Percentiles rank a stretch among this genome's conserved stretches.
phyloP scores from a whole-genome alignment of 345 rosid genomes.

The Noccaea bulbosa region DNA sequence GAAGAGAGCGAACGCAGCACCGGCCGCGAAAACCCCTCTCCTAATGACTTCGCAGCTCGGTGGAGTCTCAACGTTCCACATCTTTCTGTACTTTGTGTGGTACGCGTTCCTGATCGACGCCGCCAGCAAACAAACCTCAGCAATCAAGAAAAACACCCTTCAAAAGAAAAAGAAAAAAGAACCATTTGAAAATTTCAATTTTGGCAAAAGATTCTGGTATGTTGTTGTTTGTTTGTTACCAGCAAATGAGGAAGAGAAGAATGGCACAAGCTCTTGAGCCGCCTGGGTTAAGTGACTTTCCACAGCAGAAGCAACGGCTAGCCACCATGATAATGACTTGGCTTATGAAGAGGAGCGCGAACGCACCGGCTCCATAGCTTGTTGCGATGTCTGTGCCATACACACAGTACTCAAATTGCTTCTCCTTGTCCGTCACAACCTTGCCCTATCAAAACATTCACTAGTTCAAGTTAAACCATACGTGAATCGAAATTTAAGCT shows the following conservation, averaged over 20 bases:
- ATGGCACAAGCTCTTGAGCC: slow-evolving; percentile 91
- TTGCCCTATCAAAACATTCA: slow-evolving; percentile 65
- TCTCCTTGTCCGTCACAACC: slow-evolving; percentile 53
- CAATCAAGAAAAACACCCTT: slow-evolving; percentile 84
- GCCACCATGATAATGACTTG: slow-evolving; percentile 85
- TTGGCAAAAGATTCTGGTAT: not conserved
- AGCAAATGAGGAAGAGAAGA: slow-evolving; percentile 81
- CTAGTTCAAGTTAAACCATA: too few relatives aligned
- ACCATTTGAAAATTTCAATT: too few relatives aligned
- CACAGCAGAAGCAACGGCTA: slow-evolving; percentile 95
- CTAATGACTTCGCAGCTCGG: slow-evolving; percentile 79
- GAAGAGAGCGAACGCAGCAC: slow-evolving; percentile 85
- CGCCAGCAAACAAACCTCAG: slow-evolving; percentile 81
- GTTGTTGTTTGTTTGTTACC: slow-evolving; percentile 49
- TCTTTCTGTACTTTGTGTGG: slow-evolving; percentile 71
- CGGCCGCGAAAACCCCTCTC: slow-evolving; percentile 96
- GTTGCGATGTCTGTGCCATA: slow-evolving; percentile 90
- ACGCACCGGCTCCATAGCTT: slow-evolving; percentile 86
- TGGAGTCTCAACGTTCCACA: slow-evolving; percentile 53
- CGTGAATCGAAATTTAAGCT: too few relatives aligned
- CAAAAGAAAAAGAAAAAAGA: not conserved
- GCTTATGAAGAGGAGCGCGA: slow-evolving; percentile 68
- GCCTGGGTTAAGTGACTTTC: slow-evolving; percentile 73
- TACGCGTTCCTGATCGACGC: slow-evolving; percentile 87
- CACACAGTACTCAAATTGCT: slow-evolving; percentile 58